These are phyloP conservation scores for Diaporthe citrichinensis DNA, from an alignment of 2,329 filamentous ascomycete species.

Conservation along the genomic window DNA sequence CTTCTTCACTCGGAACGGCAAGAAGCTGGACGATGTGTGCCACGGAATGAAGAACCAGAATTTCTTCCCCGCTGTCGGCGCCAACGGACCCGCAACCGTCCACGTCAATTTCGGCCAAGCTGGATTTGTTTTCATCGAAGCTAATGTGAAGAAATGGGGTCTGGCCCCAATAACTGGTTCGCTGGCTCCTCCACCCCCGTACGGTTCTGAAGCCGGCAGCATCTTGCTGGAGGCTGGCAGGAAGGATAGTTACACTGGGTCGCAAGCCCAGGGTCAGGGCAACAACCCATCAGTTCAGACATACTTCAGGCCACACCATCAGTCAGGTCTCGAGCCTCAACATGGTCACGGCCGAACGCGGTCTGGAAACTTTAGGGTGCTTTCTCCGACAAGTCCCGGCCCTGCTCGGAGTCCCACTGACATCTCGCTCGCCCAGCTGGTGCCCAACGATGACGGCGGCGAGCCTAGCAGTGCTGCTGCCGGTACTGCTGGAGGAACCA, in stretches of 20 bases:
- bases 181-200: constrained; percentile 93
- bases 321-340: constrained; percentile 62
- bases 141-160: constrained; percentile 99
- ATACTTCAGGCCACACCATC: constrained; percentile 53
- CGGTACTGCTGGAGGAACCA: constrained; percentile 49
- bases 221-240: constrained; percentile 91
- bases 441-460: constrained; percentile 79
- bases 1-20: constrained; percentile 98
- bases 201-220: constrained; percentile 96
- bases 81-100: constrained; percentile 91
- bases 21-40: constrained; percentile 93
- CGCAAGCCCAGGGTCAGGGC: constrained; percentile 55
- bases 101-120: constrained; percentile 99
- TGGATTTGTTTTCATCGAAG: constrained; percentile 98
- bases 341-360: constrained; percentile 78
- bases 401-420: constrained; percentile 93
- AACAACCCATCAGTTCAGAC: constrained; percentile 64
- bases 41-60: constrained; percentile 96
- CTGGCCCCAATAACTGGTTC: constrained; percentile 96
- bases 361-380: constrained; percentile 81
- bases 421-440: constrained; percentile 91
- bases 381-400: constrained; percentile 86
- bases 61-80: constrained; percentile 97
- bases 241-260: constrained; percentile 68
- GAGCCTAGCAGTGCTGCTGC: constrained; percentile 71